Percentiles rank a stretch among this genome's conserved stretches.
Evolutionary conservation across 1,284 basidiomycete species (phyloP).

Genomic region (Mycena citricolor): DNA sequence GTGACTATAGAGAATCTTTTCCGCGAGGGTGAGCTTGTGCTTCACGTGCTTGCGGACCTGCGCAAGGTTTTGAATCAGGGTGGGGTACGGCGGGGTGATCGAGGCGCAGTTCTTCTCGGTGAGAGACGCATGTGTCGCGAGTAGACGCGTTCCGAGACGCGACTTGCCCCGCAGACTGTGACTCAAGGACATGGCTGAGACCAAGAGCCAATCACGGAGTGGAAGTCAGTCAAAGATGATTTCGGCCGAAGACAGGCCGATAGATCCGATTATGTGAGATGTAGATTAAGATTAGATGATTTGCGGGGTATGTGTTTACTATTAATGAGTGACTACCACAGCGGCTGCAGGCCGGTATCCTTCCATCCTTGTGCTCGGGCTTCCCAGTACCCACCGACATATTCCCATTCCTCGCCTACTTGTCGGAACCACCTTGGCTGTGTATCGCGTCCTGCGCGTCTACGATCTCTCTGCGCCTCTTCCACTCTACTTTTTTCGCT

Average conservation of each 20-base stretch:
- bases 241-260: too few relatives aligned
- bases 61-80: constrained; percentile 75
- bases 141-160: constrained; percentile 29
- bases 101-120: constrained; percentile 71
- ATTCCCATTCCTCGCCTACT: constrained; percentile 72
- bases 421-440: constrained; percentile 73
- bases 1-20: constrained; percentile 98
- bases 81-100: constrained; percentile 87
- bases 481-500: constrained; percentile 75
- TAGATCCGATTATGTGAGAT: too few relatives aligned
- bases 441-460: constrained; percentile 54
- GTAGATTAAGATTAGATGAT: constrained; percentile 1
- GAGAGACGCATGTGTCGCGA: constrained; percentile 56
- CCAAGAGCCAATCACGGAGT: not conserved
- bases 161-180: constrained; percentile 8
- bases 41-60: constrained; percentile 72
- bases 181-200: not conserved
- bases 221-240: not conserved
- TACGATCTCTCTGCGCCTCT: constrained; percentile 67
- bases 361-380: constrained; percentile 65
- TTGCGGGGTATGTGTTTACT: not conserved
- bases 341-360: constrained; percentile 41
- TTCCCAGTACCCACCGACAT: constrained; percentile 84
- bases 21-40: constrained; percentile 85
- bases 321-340: constrained; percentile 49